Evolutionary conservation across 495 filamentous ascomycete species (phyloP), one percentile per base, ranked within the genome.

Genomic region (Bombardia bombarda): DNA sequence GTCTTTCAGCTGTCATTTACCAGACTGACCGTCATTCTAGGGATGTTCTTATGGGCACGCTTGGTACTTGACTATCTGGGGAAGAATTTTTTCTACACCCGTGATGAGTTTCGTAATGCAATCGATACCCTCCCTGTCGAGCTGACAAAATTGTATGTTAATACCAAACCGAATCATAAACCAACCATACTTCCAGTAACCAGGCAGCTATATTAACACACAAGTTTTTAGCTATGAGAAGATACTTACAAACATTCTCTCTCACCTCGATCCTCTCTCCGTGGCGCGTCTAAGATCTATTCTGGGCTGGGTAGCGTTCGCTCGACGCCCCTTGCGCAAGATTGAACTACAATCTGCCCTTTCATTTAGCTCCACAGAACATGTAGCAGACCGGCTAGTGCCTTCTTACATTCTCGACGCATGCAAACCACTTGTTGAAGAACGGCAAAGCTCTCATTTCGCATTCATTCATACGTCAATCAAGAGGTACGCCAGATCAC

Each of bases 11-110:
- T 1, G n/a, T n/a, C n/a, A n/a, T 8, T 19, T 3, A 13, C 13
- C 25, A 28, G 7, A 18, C 9, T 19, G 19, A 8, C 45, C 19
- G 1, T 35, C 24, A 5, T 19, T 28, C 18, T 5, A 62, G 61
- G 61, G 1, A 64, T 64, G 58, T 64, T 62, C 43, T 43, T 64
- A 1, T 64, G 45, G 40, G 59, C 59, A 35, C 40, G 59, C 7
- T 45, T 64, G 7, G 61, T 64, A 4, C 40, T 64, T 0, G 50
- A 64, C 10, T 64, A 60, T 17, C 13, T 64, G 4, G 28, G 46
- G 0, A 47, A 25, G 3, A 65, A 65, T 19, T 53, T 65, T 5
- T 65, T 65, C 13, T 49, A 40, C 36, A 55, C 12, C 23, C 13
- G 47, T 8, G 20, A 50, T 1, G 61, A 65, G 25, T 45, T 62